Percentiles rank a stretch among this genome's conserved stretches.
These are phyloP conservation scores for Populus nigra DNA, from an alignment of 345 rosid genomes.

Conservation along the genomic window DNA sequence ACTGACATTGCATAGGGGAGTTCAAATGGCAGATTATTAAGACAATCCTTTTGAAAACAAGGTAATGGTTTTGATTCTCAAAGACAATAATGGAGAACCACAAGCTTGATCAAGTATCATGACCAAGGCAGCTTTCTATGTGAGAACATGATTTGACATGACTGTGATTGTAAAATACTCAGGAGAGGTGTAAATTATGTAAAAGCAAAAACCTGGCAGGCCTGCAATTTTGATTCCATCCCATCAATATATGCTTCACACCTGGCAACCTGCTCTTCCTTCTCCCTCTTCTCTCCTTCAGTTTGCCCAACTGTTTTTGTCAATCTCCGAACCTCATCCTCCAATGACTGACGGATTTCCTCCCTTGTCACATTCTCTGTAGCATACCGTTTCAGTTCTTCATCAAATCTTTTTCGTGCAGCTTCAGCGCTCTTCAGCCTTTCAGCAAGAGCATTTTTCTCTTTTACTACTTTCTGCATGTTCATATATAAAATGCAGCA, in stretches of 20 bases:
- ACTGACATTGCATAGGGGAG: not conserved
- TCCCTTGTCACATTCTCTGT: conserved; percentile 82
- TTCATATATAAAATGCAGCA: conserved; percentile 22
- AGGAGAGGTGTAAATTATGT: not conserved
- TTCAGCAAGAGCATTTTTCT: conserved; percentile 89
- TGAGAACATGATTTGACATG: not conserved
- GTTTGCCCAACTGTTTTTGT: conserved; percentile 89
- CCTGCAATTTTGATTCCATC: conserved; percentile 84
- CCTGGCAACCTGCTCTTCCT: conserved; percentile 85
- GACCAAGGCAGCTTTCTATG: not conserved
- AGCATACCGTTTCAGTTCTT: conserved; percentile 77
- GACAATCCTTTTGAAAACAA: not conserved
- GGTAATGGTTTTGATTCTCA: not conserved
- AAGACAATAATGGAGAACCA: not conserved
- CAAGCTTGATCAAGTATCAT: conserved; percentile 1
- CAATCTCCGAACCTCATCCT: conserved; percentile 79
- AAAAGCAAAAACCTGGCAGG: conserved; percentile 69
- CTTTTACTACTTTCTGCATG: conserved; percentile 81
- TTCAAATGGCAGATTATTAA: not conserved
- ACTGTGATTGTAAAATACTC: not conserved
- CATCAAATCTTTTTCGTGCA: conserved; percentile 90
- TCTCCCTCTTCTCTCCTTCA: conserved; percentile 90
- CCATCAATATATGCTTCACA: conserved; percentile 92
- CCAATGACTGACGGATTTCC: conserved; percentile 83
- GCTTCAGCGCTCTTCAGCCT: conserved; percentile 83